Percentiles rank a stretch among this genome's conserved stretches.
Conservation (phyloP, 1,284 basidiomycete genomes). For the Heterobasidion annosum region DNA sequence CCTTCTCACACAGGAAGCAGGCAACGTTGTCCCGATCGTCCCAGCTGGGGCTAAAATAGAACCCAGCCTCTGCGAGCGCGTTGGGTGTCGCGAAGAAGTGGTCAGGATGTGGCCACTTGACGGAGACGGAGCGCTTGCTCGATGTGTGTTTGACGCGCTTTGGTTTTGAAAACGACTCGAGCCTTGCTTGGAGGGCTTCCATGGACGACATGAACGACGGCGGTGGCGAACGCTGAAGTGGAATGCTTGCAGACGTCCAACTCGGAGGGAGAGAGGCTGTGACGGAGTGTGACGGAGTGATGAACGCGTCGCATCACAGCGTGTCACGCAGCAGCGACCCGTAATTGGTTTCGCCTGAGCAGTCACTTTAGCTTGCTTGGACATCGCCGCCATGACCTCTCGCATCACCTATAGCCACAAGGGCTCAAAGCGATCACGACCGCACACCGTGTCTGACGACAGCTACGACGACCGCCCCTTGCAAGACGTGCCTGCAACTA, state of each 20-base stretch:
- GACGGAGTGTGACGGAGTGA: not conserved
- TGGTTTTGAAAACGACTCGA: conserved; percentile 50
- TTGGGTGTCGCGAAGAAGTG: conserved; percentile 57
- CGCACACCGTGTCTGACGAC: not conserved
- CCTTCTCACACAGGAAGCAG: conserved; percentile 72
- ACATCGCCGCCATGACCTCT: conserved; percentile 3
- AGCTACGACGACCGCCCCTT: not conserved
- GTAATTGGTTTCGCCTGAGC: not conserved
- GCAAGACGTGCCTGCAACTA: not conserved
- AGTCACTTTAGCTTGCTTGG: too few relatives aligned
- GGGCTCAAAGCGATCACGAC: conserved; percentile 19
- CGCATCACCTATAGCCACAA: conserved; percentile 35
- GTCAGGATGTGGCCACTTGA: conserved; percentile 63
- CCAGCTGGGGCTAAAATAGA: conserved; percentile 62
- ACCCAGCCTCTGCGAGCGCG: conserved; percentile 73
- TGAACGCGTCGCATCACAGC: conserved; percentile 4
- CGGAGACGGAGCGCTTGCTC: conserved; percentile 23
- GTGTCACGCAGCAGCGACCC: not conserved
- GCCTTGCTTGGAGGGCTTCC: conserved; percentile 45
- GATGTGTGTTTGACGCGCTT: conserved; percentile 31
- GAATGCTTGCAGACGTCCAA: not conserved
- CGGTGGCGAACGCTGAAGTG: not conserved
- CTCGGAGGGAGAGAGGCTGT: not conserved
- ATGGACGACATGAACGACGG: conserved; percentile 21
- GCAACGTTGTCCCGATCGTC: conserved; percentile 59